phyloP scores from a whole-genome alignment of 257 asterid species.

The Apocynum venetum region DNA sequence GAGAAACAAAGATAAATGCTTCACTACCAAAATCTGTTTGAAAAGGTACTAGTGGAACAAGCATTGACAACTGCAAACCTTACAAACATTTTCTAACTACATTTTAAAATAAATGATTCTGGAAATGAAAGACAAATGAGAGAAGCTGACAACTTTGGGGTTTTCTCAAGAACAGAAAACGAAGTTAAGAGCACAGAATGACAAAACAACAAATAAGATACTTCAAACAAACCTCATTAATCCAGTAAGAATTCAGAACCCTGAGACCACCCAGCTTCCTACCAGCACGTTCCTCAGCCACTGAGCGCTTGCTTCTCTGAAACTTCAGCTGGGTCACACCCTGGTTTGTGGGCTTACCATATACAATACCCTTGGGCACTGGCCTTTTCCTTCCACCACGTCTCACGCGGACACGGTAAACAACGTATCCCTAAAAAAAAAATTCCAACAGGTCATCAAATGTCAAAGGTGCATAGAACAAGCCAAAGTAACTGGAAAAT shows the following conservation, averaged over 20 bases:
- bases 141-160: no score
- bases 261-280: constrained; percentile 28
- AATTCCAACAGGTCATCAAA: not conserved
- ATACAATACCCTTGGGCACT: constrained; percentile 24
- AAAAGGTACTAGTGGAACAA: not conserved
- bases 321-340: constrained; percentile 28
- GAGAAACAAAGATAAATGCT: not conserved
- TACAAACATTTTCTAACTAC: no score
- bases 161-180: not conserved
- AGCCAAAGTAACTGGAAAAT: not conserved
- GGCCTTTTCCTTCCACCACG: constrained; percentile 30
- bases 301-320: constrained; percentile 25
- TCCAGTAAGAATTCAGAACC: constrained; percentile 26
- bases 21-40: not conserved
- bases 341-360: constrained; percentile 28
- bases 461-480: no score
- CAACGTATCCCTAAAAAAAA: constrained; percentile 20
- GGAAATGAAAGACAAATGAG: not conserved
- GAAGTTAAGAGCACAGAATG: not conserved
- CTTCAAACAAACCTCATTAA: constrained; percentile 18
- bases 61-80: no score
- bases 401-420: constrained; percentile 20
- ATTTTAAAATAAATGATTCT: no score
- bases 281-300: constrained; percentile 28
- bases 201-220: not conserved